phyloP scores from a whole-genome alignment of 768 basidiomycete species.

The Suillus subalutaceus region DNA sequence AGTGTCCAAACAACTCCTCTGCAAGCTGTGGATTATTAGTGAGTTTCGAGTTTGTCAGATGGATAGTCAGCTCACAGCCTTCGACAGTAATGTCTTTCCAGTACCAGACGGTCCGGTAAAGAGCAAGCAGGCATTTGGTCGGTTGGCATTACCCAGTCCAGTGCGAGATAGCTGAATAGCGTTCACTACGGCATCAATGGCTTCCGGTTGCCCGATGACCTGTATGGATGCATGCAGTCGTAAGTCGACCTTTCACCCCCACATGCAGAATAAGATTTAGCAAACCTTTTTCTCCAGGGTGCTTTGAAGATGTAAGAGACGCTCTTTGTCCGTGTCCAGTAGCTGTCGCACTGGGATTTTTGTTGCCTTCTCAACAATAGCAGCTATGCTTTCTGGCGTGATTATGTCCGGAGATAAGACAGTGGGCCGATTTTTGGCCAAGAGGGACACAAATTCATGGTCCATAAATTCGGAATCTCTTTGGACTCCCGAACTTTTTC shows the following conservation, averaged over 20 bases:
- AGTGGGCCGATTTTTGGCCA: slow-evolving; percentile 8
- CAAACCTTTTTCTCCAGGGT: slow-evolving; percentile 7
- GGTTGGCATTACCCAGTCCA: slow-evolving; percentile 45
- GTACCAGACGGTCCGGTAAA: slow-evolving; percentile 43
- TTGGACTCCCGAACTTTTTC: background rate
- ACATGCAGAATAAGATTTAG: background rate
- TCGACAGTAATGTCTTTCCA: slow-evolving; percentile 45
- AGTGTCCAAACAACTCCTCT: slow-evolving; percentile 47
- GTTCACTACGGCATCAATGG: slow-evolving; percentile 48
- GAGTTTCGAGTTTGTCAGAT: background rate
- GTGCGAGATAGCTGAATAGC: slow-evolving; percentile 52
- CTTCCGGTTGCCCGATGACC: slow-evolving; percentile 41
- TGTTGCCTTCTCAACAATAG: slow-evolving; percentile 6
- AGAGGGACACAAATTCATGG: background rate
- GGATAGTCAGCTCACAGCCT: slow-evolving; percentile 25
- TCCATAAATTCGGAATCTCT: background rate
- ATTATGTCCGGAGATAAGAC: slow-evolving; percentile 14
- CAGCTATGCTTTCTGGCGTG: slow-evolving; percentile 8
- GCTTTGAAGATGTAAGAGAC: slow-evolving; percentile 7
- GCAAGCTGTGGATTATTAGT: slow-evolving; percentile 35
- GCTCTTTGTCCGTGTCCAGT: slow-evolving; percentile 9
- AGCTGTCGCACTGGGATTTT: slow-evolving; percentile 10
- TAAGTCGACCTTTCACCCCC: background rate
- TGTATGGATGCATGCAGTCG: background rate
- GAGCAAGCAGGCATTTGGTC: slow-evolving; percentile 50